Conservation (phyloP, 1,284 basidiomycete species). For the Albatrellus sp. region DNA sequence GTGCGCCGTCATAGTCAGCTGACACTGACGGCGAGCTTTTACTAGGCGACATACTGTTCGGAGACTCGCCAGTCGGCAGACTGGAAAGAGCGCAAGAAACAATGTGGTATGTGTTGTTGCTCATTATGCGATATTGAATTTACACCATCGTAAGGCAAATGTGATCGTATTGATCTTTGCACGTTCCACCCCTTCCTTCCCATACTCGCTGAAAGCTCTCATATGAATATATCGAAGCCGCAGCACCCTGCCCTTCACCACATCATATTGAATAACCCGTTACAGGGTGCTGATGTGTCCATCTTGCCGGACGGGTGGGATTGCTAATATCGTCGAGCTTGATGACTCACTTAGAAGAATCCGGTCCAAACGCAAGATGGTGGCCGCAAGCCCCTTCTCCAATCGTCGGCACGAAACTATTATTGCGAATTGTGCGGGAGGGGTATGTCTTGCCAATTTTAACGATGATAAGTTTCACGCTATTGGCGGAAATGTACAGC, state of each 20-base stretch:
- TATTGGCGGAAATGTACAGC: slow-evolving; percentile 28
- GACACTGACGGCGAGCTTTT: background rate
- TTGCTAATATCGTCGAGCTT: slow-evolving; percentile 21
- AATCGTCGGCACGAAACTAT: slow-evolving; percentile 19
- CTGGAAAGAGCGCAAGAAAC: slow-evolving; percentile 2
- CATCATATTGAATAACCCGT: slow-evolving; percentile 23
- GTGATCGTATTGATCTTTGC: slow-evolving; percentile 22
- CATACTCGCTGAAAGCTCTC: slow-evolving; percentile 17
- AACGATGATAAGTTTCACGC: slow-evolving; percentile 19
- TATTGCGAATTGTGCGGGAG: slow-evolving; percentile 21
- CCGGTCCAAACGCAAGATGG: slow-evolving; percentile 12
- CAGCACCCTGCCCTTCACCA: slow-evolving; percentile 21
- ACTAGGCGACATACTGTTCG: slow-evolving; percentile 3
- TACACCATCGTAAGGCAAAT: slow-evolving; percentile 15
- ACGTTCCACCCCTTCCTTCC: slow-evolving; percentile 27
- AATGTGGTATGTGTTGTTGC: background rate
- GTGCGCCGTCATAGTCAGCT: background rate
- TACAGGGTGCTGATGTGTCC: slow-evolving; percentile 15
- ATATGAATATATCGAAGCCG: slow-evolving; percentile 14
- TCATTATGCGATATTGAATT: background rate
- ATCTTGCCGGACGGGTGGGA: slow-evolving; percentile 19
- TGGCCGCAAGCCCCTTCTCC: slow-evolving; percentile 17
- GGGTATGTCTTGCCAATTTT: slow-evolving; percentile 22
- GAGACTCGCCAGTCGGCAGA: slow-evolving; percentile 1
- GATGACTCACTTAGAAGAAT: slow-evolving; percentile 14